Evolutionary conservation across 1,284 basidiomycete genomes (phyloP).

Genomic region (Puccinia polysora): DNA sequence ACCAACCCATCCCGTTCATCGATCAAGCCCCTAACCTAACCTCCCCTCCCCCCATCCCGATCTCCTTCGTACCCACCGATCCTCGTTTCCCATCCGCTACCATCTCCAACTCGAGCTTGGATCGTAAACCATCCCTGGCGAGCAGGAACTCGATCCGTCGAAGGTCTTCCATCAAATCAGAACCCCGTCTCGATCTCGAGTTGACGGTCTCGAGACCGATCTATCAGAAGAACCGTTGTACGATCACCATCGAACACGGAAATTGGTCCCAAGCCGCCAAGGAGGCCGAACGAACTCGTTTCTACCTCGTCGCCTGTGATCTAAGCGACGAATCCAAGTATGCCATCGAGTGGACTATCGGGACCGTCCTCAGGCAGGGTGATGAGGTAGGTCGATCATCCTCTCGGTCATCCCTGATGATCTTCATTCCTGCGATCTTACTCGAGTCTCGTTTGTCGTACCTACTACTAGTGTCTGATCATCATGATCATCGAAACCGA

Average conservation of each 20-base stretch:
- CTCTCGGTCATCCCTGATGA: neutral
- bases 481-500: conserved; percentile 42
- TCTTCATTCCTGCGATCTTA: neutral
- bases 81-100: neutral
- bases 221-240: conserved; percentile 36
- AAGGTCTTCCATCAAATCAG: conserved; percentile 8
- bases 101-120: neutral
- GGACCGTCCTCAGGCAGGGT: conserved; percentile 38
- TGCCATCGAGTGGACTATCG: conserved; percentile 43
- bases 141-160: conserved; percentile 10
- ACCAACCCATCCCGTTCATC: conserved; percentile 36
- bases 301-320: conserved; percentile 40
- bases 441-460: neutral
- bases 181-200: conserved; percentile 10
- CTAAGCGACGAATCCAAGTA: conserved; percentile 41
- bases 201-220: conserved; percentile 33
- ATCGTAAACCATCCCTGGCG: conserved; percentile 3
- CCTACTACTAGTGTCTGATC: conserved; percentile 27
- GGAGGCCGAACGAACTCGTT: conserved; percentile 19
- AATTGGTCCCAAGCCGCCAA: conserved; percentile 7
- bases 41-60: conserved; percentile 20
- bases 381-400: conserved; percentile 17
- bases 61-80: conserved; percentile 14
- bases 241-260: conserved; percentile 40
- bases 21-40: conserved; percentile 37